These are phyloP conservation scores for Amylostereum chailletii DNA, from an alignment of 1,284 basidiomycete species.

Conservation along the genomic window DNA sequence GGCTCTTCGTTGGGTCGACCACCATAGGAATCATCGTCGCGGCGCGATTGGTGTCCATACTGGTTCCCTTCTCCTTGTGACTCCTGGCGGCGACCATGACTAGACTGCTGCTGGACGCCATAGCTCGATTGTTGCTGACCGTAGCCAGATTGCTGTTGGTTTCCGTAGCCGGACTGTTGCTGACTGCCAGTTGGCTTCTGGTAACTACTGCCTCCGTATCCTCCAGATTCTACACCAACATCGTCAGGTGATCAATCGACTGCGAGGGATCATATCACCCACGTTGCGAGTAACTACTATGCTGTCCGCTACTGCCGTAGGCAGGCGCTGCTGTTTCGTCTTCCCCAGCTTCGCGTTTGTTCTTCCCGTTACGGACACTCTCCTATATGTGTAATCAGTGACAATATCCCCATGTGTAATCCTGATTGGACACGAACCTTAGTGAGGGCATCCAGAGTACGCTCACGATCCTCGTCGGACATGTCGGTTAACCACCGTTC, in stretches of 20 bases:
- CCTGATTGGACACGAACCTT: constrained; percentile 27
- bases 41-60: neutral
- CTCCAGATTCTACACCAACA: neutral
- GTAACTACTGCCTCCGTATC: neutral
- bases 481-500: constrained; percentile 50
- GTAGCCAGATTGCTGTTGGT: neutral
- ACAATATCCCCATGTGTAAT: neutral
- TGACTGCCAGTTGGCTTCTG: neutral
- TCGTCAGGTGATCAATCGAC: constrained; percentile 1
- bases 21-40: neutral
- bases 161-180: neutral
- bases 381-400: constrained; percentile 13
- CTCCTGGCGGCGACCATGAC: neutral
- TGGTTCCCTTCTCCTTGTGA: neutral
- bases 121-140: neutral
- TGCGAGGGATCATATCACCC: neutral
- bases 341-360: constrained; percentile 28
- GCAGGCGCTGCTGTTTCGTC: constrained; percentile 18
- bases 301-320: neutral
- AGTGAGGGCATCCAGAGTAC: constrained; percentile 36
- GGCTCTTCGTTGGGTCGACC: neutral
- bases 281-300: neutral
- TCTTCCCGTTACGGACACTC: constrained; percentile 25
- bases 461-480: constrained; percentile 29
- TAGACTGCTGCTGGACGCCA: neutral